These are phyloP conservation scores for Emergomyces pasteurianus DNA, from an alignment of 2,329 filamentous ascomycete species.

Conservation along the genomic window DNA sequence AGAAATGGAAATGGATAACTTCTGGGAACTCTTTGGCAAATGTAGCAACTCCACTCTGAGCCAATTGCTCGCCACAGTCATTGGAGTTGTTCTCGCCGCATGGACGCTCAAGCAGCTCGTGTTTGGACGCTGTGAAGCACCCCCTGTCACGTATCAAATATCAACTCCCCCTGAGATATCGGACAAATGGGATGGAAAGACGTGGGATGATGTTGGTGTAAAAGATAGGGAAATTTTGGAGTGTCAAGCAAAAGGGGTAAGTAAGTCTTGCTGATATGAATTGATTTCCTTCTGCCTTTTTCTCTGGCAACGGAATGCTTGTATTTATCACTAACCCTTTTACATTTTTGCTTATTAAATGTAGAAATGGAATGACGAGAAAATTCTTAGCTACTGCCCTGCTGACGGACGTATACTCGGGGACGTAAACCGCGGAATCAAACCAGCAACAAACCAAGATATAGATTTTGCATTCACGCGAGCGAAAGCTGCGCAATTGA, in stretches of 20 bases:
- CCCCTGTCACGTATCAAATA: conserved; percentile 27
- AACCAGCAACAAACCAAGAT: conserved; percentile 60
- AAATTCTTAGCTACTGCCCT: conserved; percentile 48
- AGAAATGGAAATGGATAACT: conserved; percentile 3
- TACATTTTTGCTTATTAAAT: background rate
- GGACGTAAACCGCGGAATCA: conserved; percentile 42
- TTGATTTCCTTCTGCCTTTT: background rate
- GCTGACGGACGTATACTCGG: conserved; percentile 80
- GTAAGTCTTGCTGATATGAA: conserved; percentile 9
- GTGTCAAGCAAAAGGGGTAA: conserved; percentile 28
- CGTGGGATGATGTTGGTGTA: conserved; percentile 26
- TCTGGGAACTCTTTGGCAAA: conserved; percentile 2
- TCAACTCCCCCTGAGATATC: conserved; percentile 26
- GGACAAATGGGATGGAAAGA: conserved; percentile 18
- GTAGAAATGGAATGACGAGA: conserved; percentile 24
- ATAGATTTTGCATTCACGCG: conserved; percentile 69
- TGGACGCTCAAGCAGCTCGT: conserved; percentile 4
- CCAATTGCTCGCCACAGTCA: conserved; percentile 5
- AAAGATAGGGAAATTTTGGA: conserved; percentile 25
- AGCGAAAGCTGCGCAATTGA: conserved; percentile 59
- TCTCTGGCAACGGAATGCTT: background rate
- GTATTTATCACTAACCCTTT: background rate
- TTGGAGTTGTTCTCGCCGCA: conserved; percentile 1
- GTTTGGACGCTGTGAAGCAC: conserved; percentile 18
- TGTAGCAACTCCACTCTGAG: background rate